Conservation (phyloP, 768 basidiomycete species). For the Tremella fuciformis region DNA sequence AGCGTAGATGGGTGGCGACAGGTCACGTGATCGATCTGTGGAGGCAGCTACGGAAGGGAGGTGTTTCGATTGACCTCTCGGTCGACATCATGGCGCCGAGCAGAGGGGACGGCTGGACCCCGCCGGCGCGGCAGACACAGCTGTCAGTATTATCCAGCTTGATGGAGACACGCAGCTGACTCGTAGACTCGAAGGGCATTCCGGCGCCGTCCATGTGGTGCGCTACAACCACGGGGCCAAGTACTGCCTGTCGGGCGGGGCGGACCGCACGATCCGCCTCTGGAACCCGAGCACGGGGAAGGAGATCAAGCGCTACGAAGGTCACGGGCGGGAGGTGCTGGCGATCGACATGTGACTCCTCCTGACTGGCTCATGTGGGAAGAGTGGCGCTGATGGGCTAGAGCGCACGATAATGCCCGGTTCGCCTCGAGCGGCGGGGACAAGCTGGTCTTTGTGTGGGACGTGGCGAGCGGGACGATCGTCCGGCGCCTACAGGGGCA, state of each 20-base stretch:
- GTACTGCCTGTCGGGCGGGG: constrained; percentile 89
- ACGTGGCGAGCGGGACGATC: constrained; percentile 82
- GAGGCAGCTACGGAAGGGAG: too few species aligned
- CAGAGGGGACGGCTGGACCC: too few species aligned
- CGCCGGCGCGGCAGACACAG: too few species aligned
- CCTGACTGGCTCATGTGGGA: not conserved
- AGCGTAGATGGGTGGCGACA: too few species aligned
- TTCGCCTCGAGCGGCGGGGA: constrained; percentile 95
- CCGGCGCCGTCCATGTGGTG: constrained; percentile 82
- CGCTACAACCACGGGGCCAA: constrained; percentile 83
- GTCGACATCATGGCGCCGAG: too few species aligned
- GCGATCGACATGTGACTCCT: constrained; percentile 71
- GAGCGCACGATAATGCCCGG: constrained; percentile 87
- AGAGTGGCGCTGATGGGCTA: constrained; percentile 44
- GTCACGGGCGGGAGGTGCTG: constrained; percentile 93
- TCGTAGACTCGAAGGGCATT: constrained; percentile 45
- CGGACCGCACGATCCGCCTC: constrained; percentile 81
- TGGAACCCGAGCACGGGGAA: constrained; percentile 84
- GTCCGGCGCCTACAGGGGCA: constrained; percentile 81
- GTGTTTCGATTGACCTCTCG: too few species aligned
- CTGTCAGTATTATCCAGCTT: too few species aligned
- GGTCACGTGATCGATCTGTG: too few species aligned
- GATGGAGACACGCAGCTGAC: too few species aligned
- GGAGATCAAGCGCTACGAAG: constrained; percentile 86
- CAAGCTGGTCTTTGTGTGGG: constrained; percentile 89